Conservation (phyloP, 73 alveolate species). For the Symbiodinium pilosum region DNA sequence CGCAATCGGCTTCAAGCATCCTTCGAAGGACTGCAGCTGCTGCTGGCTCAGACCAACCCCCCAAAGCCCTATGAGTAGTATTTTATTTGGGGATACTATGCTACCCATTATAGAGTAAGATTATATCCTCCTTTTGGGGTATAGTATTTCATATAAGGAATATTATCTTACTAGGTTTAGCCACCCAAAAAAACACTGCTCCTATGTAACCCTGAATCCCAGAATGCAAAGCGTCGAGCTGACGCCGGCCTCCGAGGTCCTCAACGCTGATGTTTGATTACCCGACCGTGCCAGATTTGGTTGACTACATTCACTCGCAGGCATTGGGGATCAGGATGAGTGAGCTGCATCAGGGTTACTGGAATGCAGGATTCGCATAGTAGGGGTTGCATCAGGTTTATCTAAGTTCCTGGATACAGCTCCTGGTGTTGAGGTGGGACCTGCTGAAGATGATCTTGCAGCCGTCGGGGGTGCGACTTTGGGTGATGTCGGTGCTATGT, state of each 20-base stretch:
- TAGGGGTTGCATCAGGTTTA: too few relatives aligned
- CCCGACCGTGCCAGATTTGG: conserved; percentile 93
- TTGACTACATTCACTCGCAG: conserved; percentile 78
- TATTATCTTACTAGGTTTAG: not conserved
- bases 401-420: too few relatives aligned
- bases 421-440: conserved; percentile 34
- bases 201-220: too few relatives aligned
- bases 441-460: conserved; percentile 78
- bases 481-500: conserved; percentile 78
- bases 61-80: not conserved
- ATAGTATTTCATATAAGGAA: not conserved
- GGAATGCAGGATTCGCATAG: too few relatives aligned
- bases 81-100: too few relatives aligned
- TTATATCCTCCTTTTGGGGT: not conserved
- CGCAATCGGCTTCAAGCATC: conserved; percentile 64
- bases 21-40: conserved; percentile 31
- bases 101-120: too few relatives aligned
- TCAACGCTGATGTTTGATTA: conserved; percentile 90
- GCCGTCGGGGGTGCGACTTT: conserved; percentile 62
- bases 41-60: not conserved
- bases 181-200: not conserved
- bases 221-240: too few relatives aligned
- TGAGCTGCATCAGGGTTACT: too few relatives aligned
- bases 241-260: conserved; percentile 6
- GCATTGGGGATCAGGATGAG: not conserved